Conservation (phyloP, 2,329 filamentous ascomycete genomes). For the Aspergillus neoniger region DNA sequence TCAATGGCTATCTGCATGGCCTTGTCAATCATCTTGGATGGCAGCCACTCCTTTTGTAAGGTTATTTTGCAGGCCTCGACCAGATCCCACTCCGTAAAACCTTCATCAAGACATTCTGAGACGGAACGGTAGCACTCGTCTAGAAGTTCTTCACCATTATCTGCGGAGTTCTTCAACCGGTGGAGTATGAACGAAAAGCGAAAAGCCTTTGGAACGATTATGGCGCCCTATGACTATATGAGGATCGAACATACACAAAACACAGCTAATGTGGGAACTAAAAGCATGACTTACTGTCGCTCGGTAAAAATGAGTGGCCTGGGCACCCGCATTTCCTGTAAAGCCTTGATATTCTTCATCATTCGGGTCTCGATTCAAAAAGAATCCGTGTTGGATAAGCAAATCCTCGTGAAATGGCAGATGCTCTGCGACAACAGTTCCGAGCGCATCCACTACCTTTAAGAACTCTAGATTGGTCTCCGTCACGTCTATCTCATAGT, state of each 20-base stretch:
- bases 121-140: not conserved
- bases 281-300: not conserved
- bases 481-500: not conserved
- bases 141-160: not conserved
- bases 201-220: not conserved
- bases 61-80: not conserved
- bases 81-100: not conserved
- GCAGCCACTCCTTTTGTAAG: too few species aligned
- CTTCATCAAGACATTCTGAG: not conserved
- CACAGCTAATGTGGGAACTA: too few species aligned
- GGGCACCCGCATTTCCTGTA: not conserved
- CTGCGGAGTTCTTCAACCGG: not conserved
- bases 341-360: not conserved
- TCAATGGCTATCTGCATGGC: not conserved
- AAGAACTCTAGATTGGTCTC: not conserved
- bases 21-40: not conserved
- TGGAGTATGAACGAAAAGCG: not conserved
- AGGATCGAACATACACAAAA: not conserved
- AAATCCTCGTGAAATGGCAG: not conserved
- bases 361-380: not conserved
- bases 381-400: not conserved
- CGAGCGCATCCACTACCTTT: not conserved
- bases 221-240: not conserved
- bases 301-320: not conserved
- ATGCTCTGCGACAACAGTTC: not conserved